These are phyloP conservation scores for Trichoderma atrobrunneum DNA, from an alignment of 2,329 filamentous ascomycete genomes.

Conservation along the genomic window DNA sequence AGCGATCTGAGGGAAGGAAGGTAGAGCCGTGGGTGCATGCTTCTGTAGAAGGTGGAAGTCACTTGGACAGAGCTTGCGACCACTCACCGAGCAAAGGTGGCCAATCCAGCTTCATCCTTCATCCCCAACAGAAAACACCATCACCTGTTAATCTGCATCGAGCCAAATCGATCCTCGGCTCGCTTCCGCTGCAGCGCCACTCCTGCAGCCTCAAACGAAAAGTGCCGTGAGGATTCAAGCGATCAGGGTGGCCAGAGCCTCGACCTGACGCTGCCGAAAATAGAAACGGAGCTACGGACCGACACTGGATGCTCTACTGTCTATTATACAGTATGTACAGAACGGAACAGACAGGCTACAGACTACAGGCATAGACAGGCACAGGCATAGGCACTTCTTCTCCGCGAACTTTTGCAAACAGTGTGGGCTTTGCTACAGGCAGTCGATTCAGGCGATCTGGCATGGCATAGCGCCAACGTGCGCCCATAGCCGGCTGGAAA, in stretches of 20 bases:
- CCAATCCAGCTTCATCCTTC: not conserved
- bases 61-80: not conserved
- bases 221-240: not conserved
- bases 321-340: not conserved
- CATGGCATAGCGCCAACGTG: slow-evolving; percentile 17
- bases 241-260: not conserved
- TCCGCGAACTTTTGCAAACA: not conserved
- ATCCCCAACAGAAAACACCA: not conserved
- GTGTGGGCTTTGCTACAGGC: not conserved
- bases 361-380: not conserved
- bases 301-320: not conserved
- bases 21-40: not conserved
- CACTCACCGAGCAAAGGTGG: not conserved
- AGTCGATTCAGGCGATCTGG: slow-evolving; percentile 14
- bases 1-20: not conserved
- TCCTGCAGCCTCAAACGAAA: not conserved
- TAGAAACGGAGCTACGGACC: not conserved
- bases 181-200: not conserved
- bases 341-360: not conserved
- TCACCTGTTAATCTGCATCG: not conserved
- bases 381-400: not conserved
- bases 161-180: not conserved
- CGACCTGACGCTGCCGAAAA: not conserved
- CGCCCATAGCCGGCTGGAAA: slow-evolving; percentile 12
- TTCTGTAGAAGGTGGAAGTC: not conserved